A percentile compares a stretch with the other conserved stretches of the same genome.
Conservation (phyloP, 2,329 filamentous ascomycete species). For the Calonectria montana region DNA sequence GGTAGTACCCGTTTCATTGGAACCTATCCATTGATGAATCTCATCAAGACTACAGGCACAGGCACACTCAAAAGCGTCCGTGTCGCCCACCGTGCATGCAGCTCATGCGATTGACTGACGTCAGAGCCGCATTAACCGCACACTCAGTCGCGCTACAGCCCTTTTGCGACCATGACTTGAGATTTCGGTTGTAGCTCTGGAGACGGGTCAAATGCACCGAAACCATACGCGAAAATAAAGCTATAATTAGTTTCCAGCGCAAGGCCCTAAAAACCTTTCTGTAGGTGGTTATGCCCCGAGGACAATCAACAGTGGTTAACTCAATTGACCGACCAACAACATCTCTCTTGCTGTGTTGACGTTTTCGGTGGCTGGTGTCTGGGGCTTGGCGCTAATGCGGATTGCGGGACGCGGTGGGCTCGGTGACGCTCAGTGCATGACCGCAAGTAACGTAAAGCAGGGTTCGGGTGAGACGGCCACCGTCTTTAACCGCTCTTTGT, state of each 20-base stretch:
- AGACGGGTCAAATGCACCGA: neutral
- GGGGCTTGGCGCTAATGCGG: neutral
- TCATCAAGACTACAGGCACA: neutral
- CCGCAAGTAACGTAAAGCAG: neutral
- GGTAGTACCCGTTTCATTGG: neutral
- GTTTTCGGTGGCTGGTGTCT: neutral
- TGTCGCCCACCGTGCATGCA: neutral
- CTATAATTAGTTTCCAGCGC: no score
- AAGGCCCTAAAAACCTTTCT: no score
- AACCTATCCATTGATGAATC: neutral
- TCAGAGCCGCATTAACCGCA: neutral
- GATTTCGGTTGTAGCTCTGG: neutral
- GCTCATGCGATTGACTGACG: neutral
- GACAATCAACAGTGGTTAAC: no score
- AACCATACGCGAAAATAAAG: neutral
- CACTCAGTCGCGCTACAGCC: neutral
- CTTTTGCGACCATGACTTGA: neutral
- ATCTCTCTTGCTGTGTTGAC: neutral
- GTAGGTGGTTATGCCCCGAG: neutral
- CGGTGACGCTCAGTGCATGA: neutral
- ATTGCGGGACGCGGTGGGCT: neutral
- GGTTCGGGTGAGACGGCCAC: neutral
- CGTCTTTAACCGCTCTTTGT: neutral
- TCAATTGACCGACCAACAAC: neutral
- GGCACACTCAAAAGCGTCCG: neutral